Evolutionary conservation across 2,329 filamentous ascomycete species (phyloP).

Genomic region (Diaporthe citri): DNA sequence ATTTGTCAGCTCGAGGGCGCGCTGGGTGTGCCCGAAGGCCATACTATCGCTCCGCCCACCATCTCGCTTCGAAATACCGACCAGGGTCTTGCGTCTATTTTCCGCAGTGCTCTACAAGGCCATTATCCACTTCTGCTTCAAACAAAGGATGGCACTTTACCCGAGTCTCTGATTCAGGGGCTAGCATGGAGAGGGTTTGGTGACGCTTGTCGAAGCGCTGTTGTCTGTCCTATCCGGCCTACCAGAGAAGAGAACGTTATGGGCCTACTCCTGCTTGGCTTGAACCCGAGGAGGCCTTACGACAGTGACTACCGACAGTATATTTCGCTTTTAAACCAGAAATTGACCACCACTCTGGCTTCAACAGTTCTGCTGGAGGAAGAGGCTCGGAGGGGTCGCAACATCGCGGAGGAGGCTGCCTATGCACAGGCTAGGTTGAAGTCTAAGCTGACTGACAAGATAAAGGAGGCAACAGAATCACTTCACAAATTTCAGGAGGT

Average conservation of each 20-base stretch:
- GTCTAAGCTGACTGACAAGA: slow-evolving; percentile 71
- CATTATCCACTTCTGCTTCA: slow-evolving; percentile 56
- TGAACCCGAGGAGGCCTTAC: slow-evolving; percentile 79
- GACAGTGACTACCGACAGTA: slow-evolving; percentile 81
- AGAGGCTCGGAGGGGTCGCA: slow-evolving; percentile 70
- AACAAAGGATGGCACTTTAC: slow-evolving; percentile 65
- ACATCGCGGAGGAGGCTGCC: slow-evolving; percentile 73
- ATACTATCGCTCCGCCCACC: slow-evolving; percentile 55
- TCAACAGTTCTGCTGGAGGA: slow-evolving; percentile 79
- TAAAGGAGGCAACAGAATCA: slow-evolving; percentile 62
- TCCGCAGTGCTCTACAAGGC: slow-evolving; percentile 54
- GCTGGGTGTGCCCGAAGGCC: slow-evolving; percentile 59
- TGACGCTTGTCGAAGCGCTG: slow-evolving; percentile 73
- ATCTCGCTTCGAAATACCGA: slow-evolving; percentile 54
- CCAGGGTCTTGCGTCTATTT: slow-evolving; percentile 53
- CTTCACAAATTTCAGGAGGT: slow-evolving; percentile 77
- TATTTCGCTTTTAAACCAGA: slow-evolving; percentile 67
- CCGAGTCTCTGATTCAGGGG: slow-evolving; percentile 68
- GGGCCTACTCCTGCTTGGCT: slow-evolving; percentile 76
- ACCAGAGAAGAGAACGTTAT: slow-evolving; percentile 75
- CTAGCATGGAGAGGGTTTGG: slow-evolving; percentile 74
- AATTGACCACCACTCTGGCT: slow-evolving; percentile 75
- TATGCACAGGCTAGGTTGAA: slow-evolving; percentile 76
- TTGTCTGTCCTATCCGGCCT: slow-evolving; percentile 77
- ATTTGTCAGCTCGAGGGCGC: slow-evolving; percentile 59